These are phyloP conservation scores for Scheffersomyces stambukii DNA, from an alignment of 1,139 yeast genomes.

Conservation along the genomic window DNA sequence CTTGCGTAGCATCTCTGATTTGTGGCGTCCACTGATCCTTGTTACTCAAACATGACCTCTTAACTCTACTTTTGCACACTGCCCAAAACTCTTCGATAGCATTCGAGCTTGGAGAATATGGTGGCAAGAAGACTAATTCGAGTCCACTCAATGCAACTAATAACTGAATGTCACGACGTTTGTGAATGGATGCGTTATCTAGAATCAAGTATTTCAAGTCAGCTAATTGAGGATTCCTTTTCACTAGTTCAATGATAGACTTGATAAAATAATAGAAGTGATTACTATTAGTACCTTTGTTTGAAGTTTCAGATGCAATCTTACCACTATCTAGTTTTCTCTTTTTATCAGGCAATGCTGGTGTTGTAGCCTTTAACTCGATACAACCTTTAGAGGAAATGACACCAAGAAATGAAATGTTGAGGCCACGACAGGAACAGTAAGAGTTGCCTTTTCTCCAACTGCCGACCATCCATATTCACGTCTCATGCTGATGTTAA, in stretches of 20 bases:
- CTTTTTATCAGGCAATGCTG: constrained; percentile 1
- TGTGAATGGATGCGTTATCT: constrained; percentile 5
- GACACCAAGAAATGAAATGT: constrained; percentile 11
- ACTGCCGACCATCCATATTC: constrained; percentile 10
- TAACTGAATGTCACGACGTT: constrained; percentile 4
- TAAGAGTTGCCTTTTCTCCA: constrained; percentile 8
- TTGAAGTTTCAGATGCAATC: no score
- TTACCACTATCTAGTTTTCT: constrained; percentile 1
- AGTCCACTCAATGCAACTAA: constrained; percentile 4
- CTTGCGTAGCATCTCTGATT: background rate
- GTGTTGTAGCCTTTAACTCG: constrained; percentile 3
- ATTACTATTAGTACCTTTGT: constrained; percentile 2
- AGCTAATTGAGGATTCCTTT: constrained; percentile 1
- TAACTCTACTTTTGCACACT: constrained; percentile 4
- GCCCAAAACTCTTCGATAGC: constrained; percentile 6
- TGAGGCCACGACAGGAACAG: constrained; percentile 9
- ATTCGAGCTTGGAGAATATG: constrained; percentile 4
- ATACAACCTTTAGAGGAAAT: constrained; percentile 7
- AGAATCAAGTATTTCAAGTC: constrained; percentile 3
- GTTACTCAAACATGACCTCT: constrained; percentile 2
- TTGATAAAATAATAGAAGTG: constrained; percentile 3
- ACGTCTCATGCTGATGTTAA: constrained; percentile 10
- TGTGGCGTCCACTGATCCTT: background rate
- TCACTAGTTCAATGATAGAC: constrained; percentile 1
- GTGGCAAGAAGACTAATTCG: constrained; percentile 5